These are phyloP conservation scores for Ambrosia artemisiifolia DNA, from an alignment of 129 eudicot genomes.

Conservation along the genomic window DNA sequence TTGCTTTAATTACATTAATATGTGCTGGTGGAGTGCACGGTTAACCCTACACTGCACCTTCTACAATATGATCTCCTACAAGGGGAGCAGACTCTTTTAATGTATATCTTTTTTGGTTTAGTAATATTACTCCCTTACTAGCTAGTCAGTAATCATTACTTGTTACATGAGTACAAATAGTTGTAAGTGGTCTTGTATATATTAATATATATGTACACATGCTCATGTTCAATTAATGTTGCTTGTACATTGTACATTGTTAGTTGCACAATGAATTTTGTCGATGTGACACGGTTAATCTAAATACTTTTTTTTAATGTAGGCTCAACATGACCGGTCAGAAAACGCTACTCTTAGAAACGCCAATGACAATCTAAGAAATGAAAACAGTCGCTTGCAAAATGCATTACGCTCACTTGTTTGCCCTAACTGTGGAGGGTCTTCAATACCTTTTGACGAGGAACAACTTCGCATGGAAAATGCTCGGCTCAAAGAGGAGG, in stretches of 20 bases:
- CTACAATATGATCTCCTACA: conserved; percentile 41
- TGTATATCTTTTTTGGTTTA: conserved; percentile 37
- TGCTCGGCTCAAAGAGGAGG: conserved; percentile 97
- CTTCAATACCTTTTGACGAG: conserved; percentile 69
- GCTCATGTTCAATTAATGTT: conserved; percentile 9
- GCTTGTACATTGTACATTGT: conserved; percentile 17
- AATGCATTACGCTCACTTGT: conserved; percentile 58
- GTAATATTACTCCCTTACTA: conserved; percentile 22
- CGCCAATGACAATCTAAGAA: conserved; percentile 76
- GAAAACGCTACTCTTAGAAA: conserved; percentile 73
- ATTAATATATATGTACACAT: background rate
- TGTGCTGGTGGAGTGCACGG: conserved; percentile 46
- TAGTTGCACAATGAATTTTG: conserved; percentile 10
- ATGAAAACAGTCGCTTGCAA: conserved; percentile 74
- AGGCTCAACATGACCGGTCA: conserved; percentile 96
- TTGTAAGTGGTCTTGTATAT: background rate
- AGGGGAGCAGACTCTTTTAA: conserved; percentile 40
- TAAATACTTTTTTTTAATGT: background rate
- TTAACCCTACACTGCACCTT: conserved; percentile 40
- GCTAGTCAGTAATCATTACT: background rate
- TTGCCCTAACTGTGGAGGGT: conserved; percentile 92
- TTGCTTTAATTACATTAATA: conserved; percentile 62
- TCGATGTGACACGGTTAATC: background rate
- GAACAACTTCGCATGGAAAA: conserved; percentile 94
- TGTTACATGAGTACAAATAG: too few species aligned